Conservation (phyloP, 352 stramenopile species). For the Pythium dissimile region DNA sequence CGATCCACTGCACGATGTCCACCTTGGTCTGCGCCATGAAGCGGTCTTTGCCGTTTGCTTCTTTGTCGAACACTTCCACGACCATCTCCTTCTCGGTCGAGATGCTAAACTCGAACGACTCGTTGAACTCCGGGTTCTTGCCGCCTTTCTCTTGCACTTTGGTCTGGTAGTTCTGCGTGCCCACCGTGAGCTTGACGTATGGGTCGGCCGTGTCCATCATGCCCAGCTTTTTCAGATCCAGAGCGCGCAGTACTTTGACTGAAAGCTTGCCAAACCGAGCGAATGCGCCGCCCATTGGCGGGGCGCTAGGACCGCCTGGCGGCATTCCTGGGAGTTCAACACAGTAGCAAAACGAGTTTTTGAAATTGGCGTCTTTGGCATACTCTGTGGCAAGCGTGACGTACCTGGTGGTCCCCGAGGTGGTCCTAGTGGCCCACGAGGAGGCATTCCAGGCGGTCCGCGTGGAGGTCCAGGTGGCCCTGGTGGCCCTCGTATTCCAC, state of each 20-base stretch:
- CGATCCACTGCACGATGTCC: conserved; percentile 92
- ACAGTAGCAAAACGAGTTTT: conserved; percentile 7
- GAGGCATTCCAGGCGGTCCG: conserved; percentile 29
- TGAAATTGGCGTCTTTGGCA: too few relatives aligned
- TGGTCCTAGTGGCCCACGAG: conserved; percentile 14
- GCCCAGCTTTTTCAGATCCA: conserved; percentile 91
- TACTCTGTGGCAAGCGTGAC: neutral
- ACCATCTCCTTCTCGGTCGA: conserved; percentile 93
- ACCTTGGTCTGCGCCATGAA: conserved; percentile 92
- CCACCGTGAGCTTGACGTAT: conserved; percentile 93
- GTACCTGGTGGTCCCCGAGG: conserved; percentile 21
- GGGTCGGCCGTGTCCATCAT: conserved; percentile 92
- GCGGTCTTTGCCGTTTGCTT: conserved; percentile 87
- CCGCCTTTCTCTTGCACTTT: conserved; percentile 88
- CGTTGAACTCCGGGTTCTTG: conserved; percentile 93
- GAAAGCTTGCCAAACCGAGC: conserved; percentile 90
- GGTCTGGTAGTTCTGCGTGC: conserved; percentile 73
- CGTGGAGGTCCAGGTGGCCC: conserved; percentile 26
- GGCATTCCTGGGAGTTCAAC: conserved; percentile 15
- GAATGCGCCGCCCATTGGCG: conserved; percentile 46
- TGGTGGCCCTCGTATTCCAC: too few relatives aligned
- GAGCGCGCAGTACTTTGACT: conserved; percentile 87
- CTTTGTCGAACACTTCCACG: conserved; percentile 91
- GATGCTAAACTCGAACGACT: conserved; percentile 94
- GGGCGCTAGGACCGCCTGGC: conserved; percentile 18